These are phyloP conservation scores for Diplodia intermedia DNA, from an alignment of 2,329 filamentous ascomycete species.

Conservation along the genomic window DNA sequence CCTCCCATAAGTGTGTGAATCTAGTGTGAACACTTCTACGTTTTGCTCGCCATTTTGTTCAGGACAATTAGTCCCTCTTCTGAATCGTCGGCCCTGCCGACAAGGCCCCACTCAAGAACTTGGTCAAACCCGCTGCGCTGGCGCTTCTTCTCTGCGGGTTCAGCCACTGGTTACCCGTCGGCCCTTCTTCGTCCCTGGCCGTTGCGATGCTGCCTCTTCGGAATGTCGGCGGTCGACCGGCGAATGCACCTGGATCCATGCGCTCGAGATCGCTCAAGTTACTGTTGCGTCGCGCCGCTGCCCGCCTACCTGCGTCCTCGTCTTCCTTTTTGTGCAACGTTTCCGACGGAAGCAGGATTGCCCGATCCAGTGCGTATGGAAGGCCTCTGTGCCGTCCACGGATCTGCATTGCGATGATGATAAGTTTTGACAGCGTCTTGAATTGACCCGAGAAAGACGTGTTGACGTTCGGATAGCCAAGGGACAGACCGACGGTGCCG, in stretches of 20 bases:
- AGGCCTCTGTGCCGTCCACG: slow-evolving; percentile 70
- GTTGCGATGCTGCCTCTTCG: slow-evolving; percentile 5
- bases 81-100: slow-evolving; percentile 42
- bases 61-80: slow-evolving; percentile 11
- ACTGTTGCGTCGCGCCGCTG: slow-evolving; percentile 38
- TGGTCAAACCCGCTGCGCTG: slow-evolving; percentile 34
- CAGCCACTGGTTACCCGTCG: slow-evolving; percentile 18
- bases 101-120: slow-evolving; percentile 41
- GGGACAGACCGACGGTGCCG: slow-evolving; percentile 88
- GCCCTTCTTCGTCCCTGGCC: slow-evolving; percentile 19
- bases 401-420: slow-evolving; percentile 72
- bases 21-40: background rate
- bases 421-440: slow-evolving; percentile 69
- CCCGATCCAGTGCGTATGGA: slow-evolving; percentile 72
- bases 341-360: slow-evolving; percentile 72
- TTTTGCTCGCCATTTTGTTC: background rate
- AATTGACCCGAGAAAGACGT: slow-evolving; percentile 86
- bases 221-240: slow-evolving; percentile 4
- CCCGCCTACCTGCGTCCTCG: slow-evolving; percentile 56
- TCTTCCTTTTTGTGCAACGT: slow-evolving; percentile 67
- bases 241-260: slow-evolving; percentile 27
- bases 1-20: background rate
- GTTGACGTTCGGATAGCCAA: slow-evolving; percentile 79
- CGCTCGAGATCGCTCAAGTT: slow-evolving; percentile 36
- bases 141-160: slow-evolving; percentile 29